Conservation (phyloP, 2,329 filamentous ascomycete genomes). For the Corinectria fuckeliana region DNA sequence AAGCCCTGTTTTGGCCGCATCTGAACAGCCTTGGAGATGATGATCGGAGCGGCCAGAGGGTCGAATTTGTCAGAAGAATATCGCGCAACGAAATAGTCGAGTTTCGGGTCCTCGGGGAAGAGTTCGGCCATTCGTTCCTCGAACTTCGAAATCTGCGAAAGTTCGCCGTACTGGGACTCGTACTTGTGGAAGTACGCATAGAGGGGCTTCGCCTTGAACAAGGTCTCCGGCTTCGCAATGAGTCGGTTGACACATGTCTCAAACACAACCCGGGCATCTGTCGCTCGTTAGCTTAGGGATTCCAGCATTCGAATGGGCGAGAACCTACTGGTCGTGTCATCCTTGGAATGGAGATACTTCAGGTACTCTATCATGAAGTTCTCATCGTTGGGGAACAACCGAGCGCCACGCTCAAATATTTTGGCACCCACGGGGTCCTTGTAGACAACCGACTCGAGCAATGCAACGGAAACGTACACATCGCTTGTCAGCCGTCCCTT, state of each 20-base stretch:
- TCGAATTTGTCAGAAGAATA: conserved; percentile 78
- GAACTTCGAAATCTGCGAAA: conserved; percentile 87
- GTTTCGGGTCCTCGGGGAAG: conserved; percentile 85
- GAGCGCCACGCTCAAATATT: conserved; percentile 94
- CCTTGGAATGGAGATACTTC: conserved; percentile 90
- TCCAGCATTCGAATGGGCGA: not conserved
- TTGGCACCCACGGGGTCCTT: conserved; percentile 91
- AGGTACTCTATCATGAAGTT: conserved; percentile 94
- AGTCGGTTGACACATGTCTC: conserved; percentile 90
- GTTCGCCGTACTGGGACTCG: conserved; percentile 91
- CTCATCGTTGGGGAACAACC: conserved; percentile 92
- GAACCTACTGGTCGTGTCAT: conserved; percentile 87
- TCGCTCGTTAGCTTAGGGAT: conserved; percentile 26
- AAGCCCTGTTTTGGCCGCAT: conserved; percentile 69
- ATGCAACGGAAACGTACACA: conserved; percentile 90
- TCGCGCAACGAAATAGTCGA: conserved; percentile 77
- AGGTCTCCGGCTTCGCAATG: conserved; percentile 75
- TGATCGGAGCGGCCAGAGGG: conserved; percentile 78
- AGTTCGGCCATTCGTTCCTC: conserved; percentile 92
- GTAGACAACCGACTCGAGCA: conserved; percentile 95
- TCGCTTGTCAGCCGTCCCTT: conserved; percentile 90
- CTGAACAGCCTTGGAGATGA: conserved; percentile 82
- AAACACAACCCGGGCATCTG: conserved; percentile 93
- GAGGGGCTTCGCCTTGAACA: conserved; percentile 79
- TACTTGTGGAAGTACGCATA: conserved; percentile 95